Evolutionary conservation across 2,329 filamentous ascomycete genomes (phyloP).

Genomic region (Ascochyta koolunga): DNA sequence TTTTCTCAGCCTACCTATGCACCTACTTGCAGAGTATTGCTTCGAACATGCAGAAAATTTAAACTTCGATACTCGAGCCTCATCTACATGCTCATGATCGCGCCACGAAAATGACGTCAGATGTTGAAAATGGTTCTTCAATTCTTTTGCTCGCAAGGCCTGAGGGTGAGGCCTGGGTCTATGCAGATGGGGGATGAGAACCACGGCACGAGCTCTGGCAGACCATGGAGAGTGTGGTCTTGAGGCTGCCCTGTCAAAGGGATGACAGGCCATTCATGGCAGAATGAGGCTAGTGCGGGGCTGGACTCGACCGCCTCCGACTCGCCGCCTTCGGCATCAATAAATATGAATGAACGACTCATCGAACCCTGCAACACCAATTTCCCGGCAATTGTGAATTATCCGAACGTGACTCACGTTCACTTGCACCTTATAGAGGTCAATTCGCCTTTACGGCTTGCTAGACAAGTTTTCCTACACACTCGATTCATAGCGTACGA

Average conservation of each 20-base stretch:
- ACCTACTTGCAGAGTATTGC: too few species aligned
- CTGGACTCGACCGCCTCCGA: constrained; percentile 20
- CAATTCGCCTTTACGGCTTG: constrained; percentile 14
- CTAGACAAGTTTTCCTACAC: constrained; percentile 5
- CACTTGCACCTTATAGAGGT: constrained; percentile 10
- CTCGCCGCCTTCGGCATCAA: constrained; percentile 24
- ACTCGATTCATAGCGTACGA: constrained; percentile 27
- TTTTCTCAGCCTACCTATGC: neutral
- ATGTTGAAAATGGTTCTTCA: neutral
- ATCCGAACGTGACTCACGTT: constrained; percentile 17
- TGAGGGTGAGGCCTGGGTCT: neutral
- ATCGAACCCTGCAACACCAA: constrained; percentile 14
- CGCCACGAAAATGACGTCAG: constrained; percentile 12
- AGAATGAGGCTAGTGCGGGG: constrained; percentile 18
- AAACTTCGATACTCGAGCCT: neutral
- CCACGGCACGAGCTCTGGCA: neutral
- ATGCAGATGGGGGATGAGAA: neutral
- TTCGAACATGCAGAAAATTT: neutral
- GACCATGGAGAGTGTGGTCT: neutral
- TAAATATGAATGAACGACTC: constrained; percentile 21
- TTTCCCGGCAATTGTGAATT: constrained; percentile 7
- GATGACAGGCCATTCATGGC: constrained; percentile 6
- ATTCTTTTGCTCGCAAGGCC: neutral
- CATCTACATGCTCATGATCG: neutral
- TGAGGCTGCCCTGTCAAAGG: constrained; percentile 7